Evolutionary conservation across 352 stramenopile genomes (phyloP).

Genomic region (Albugo laibachii): DNA sequence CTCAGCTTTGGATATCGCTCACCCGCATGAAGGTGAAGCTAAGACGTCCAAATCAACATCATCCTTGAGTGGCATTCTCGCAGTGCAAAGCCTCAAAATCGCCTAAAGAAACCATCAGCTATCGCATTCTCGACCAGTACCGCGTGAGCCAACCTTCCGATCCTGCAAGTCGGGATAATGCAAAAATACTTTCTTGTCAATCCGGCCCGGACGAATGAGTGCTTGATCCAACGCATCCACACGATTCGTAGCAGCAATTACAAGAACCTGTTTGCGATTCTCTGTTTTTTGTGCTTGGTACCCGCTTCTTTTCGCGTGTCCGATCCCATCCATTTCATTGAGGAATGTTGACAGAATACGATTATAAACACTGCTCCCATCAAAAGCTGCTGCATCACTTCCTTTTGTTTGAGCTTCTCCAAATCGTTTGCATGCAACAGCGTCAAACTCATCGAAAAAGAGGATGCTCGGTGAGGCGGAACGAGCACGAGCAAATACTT

Average conservation of each 20-base stretch:
- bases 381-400: constrained; percentile 1
- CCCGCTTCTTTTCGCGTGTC: constrained; percentile 9
- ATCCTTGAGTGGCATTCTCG: constrained; percentile 35
- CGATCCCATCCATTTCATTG: constrained; percentile 74
- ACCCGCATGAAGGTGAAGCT: constrained; percentile 18
- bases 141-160: constrained; percentile 8
- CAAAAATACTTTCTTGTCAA: constrained; percentile 53
- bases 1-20: constrained; percentile 1
- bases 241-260: constrained; percentile 58
- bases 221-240: constrained; percentile 44
- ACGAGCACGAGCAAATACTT: constrained; percentile 60
- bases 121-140: background rate
- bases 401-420: constrained; percentile 14
- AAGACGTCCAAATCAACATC: constrained; percentile 33
- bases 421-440: constrained; percentile 48
- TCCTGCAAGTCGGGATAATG: constrained; percentile 27
- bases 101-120: constrained; percentile 13
- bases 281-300: background rate
- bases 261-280: constrained; percentile 19
- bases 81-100: constrained; percentile 43
- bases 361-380: constrained; percentile 41
- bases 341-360: constrained; percentile 68
- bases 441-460: constrained; percentile 76
- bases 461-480: constrained; percentile 48
- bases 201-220: constrained; percentile 52